Evolutionary conservation across 345 rosid species (phyloP).

Genomic region (Syzygium oleosum): DNA sequence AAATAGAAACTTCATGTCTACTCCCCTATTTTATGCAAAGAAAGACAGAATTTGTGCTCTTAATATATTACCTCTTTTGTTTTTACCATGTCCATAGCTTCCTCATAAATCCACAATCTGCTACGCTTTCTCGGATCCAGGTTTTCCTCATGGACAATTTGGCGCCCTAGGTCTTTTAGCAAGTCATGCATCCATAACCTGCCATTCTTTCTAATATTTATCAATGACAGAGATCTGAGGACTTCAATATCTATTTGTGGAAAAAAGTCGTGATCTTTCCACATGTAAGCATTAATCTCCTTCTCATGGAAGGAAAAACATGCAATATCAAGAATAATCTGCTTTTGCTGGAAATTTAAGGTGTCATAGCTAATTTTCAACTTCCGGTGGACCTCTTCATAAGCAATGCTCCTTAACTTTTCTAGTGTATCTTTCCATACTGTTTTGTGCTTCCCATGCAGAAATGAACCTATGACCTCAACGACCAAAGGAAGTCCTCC

Average conservation of each 20-base stretch:
- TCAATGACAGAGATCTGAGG: not conserved
- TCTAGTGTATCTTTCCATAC: not conserved
- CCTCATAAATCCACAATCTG: not conserved
- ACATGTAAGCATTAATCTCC: not conserved
- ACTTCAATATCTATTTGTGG: not conserved
- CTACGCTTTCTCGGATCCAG: not conserved
- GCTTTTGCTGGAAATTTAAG: not conserved
- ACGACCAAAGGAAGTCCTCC: not conserved
- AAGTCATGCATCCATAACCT: not conserved
- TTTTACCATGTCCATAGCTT: not conserved
- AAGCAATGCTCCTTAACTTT: not conserved
- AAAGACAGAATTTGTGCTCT: not conserved
- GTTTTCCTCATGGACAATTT: not conserved
- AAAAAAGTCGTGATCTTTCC: not conserved
- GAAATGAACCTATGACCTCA: not conserved
- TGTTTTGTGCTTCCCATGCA: not conserved
- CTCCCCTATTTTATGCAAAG: not conserved
- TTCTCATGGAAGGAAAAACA: not conserved
- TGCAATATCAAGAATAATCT: not conserved
- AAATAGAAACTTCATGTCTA: not conserved
- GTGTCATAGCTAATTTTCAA: not conserved
- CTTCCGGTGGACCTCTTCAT: not conserved
- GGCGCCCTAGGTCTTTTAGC: not conserved
- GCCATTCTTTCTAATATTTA: not conserved
- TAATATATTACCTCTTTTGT: not conserved